phyloP scores from a whole-genome alignment of 2,329 filamentous ascomycete species.

The Nannizziopsis barbatae region DNA sequence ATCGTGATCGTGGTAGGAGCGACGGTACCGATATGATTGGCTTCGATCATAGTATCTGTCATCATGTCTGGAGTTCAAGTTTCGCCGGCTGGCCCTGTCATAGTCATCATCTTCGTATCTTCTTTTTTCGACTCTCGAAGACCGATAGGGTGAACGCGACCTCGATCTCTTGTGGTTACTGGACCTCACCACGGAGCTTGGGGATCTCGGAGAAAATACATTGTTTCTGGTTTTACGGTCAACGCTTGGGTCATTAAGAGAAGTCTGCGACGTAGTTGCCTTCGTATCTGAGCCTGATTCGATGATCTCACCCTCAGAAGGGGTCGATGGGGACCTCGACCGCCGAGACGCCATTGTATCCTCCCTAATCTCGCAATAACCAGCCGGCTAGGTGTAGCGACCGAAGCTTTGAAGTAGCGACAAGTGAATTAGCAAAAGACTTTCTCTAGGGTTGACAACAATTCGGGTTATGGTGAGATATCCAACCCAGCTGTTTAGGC shows the following conservation, averaged over 20 bases:
- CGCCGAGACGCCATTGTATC: slow-evolving; percentile 39
- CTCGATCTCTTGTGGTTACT: slow-evolving; percentile 50
- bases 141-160: slow-evolving; percentile 34
- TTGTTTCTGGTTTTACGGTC: slow-evolving; percentile 80
- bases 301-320: slow-evolving; percentile 78
- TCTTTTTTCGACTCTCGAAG: slow-evolving; percentile 32
- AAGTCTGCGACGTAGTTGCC: slow-evolving; percentile 74
- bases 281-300: slow-evolving; percentile 62
- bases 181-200: slow-evolving; percentile 44
- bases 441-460: slow-evolving; percentile 9
- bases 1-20: slow-evolving; percentile 43
- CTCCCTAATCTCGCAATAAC: background rate
- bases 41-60: slow-evolving; percentile 30
- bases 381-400: slow-evolving; percentile 10
- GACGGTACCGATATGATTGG: slow-evolving; percentile 31
- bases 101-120: slow-evolving; percentile 30
- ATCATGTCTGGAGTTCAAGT: slow-evolving; percentile 30
- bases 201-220: slow-evolving; percentile 39
- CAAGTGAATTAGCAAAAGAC: slow-evolving; percentile 28
- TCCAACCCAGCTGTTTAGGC: slow-evolving; percentile 20
- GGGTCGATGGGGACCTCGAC: slow-evolving; percentile 48
- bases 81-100: slow-evolving; percentile 25
- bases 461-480: slow-evolving; percentile 16
- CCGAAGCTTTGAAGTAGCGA: slow-evolving; percentile 12
- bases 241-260: slow-evolving; percentile 70